Percentiles rank a stretch among this genome's conserved stretches.
Evolutionary conservation across 2,329 filamentous ascomycete genomes (phyloP).

Genomic region (Tolypocladium endophyticum): DNA sequence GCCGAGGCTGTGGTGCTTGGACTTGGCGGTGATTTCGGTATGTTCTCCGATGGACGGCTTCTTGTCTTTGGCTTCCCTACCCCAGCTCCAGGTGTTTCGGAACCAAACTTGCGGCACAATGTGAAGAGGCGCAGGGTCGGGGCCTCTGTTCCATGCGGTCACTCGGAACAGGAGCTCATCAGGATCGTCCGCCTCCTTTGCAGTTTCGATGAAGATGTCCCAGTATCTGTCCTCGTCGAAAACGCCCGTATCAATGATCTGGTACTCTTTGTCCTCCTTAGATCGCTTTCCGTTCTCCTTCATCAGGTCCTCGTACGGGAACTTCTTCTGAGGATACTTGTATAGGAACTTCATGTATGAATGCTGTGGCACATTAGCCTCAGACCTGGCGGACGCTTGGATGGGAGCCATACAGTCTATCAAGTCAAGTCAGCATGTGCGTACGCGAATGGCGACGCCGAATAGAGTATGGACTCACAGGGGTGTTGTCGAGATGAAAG

Average conservation of each 20-base stretch:
- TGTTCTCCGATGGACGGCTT: slow-evolving; percentile 69
- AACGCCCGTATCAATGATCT: slow-evolving; percentile 77
- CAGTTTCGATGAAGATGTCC: slow-evolving; percentile 95
- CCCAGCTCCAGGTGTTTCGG: slow-evolving; percentile 96
- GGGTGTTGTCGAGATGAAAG: slow-evolving; percentile 93
- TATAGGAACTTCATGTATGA: slow-evolving; percentile 99
- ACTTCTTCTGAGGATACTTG: slow-evolving; percentile 87
- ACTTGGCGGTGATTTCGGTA: slow-evolving; percentile 58
- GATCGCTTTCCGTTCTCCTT: slow-evolving; percentile 71
- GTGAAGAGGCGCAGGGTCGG: slow-evolving; percentile 81
- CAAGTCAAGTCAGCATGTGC: slow-evolving; percentile 11
- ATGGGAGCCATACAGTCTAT: slow-evolving; percentile 32
- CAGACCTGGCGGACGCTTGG: background rate
- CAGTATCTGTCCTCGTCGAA: slow-evolving; percentile 90
- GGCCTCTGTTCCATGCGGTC: slow-evolving; percentile 91
- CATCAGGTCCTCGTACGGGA: slow-evolving; percentile 83
- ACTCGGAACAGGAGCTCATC: slow-evolving; percentile 90
- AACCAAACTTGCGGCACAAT: slow-evolving; percentile 96
- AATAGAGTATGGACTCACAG: slow-evolving; percentile 31
- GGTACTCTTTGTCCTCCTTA: slow-evolving; percentile 77
- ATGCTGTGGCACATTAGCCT: slow-evolving; percentile 45
- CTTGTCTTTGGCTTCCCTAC: slow-evolving; percentile 60
- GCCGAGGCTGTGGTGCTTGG: slow-evolving; percentile 71
- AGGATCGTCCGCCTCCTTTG: slow-evolving; percentile 84
- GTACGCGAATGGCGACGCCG: background rate